Conservation (phyloP, 305 asterid genomes). For the Galium porrigens region DNA sequence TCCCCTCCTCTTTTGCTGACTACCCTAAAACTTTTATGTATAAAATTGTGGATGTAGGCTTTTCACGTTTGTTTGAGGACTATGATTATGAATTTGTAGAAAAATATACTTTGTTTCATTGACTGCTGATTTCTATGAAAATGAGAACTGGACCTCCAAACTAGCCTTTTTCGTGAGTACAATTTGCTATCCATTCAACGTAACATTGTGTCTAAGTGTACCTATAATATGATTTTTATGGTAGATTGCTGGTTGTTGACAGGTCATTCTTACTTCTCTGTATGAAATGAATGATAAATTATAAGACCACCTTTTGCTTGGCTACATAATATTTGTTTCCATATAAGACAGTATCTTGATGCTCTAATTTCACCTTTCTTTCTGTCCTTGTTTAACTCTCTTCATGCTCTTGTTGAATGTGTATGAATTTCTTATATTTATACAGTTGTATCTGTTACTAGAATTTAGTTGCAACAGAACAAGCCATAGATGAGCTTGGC, state of each 20-base stretch:
- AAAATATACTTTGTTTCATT: not conserved
- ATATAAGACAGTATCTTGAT: not conserved
- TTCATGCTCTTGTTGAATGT: not conserved
- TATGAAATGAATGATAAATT: not conserved
- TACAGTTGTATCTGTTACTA: slow-evolving; percentile 13
- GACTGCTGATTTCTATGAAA: not conserved
- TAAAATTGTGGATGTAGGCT: not conserved
- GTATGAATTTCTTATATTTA: not conserved
- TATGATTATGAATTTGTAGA: not conserved
- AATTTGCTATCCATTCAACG: not conserved
- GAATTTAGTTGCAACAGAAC: slow-evolving; percentile 60
- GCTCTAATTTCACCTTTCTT: not conserved
- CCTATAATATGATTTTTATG: not conserved
- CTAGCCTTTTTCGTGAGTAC: not conserved
- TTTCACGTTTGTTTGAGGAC: not conserved
- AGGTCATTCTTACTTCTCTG: not conserved
- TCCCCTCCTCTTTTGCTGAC: not conserved
- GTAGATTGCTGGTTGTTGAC: not conserved
- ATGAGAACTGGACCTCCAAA: not conserved
- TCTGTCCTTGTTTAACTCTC: not conserved
- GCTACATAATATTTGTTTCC: not conserved
- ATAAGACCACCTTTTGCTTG: not conserved
- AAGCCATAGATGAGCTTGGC: slow-evolving; percentile 62
- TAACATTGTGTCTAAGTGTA: not conserved
- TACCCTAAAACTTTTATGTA: not conserved